phyloP scores from a whole-genome alignment of 345 rosid genomes.

The Camelina hispida region DNA sequence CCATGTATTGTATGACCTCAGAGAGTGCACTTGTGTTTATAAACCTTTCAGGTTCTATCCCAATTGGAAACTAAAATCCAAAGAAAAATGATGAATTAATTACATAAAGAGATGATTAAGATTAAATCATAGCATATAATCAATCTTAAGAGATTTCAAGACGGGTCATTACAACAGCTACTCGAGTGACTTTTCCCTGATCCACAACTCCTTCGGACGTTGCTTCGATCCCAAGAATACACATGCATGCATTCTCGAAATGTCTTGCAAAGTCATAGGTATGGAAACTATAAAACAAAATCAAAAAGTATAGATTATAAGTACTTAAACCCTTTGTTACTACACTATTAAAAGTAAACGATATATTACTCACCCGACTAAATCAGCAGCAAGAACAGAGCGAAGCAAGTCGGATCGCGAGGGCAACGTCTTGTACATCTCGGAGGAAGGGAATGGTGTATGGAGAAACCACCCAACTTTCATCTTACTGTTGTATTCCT shows the following conservation, averaged over 20 bases:
- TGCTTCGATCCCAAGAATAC: constrained; percentile 94
- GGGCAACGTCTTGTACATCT: constrained; percentile 93
- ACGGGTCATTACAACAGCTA: constrained; percentile 79
- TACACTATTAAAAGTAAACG: background rate
- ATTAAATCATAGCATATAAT: constrained; percentile 1
- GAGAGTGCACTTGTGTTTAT: constrained; percentile 66
- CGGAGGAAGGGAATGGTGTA: constrained; percentile 97
- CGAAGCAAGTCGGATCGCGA: constrained; percentile 88
- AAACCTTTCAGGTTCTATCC: constrained; percentile 91
- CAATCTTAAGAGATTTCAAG: constrained; percentile 28
- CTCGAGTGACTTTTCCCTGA: constrained; percentile 86
- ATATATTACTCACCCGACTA: constrained; percentile 84
- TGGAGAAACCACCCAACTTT: constrained; percentile 99
- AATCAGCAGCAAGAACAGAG: constrained; percentile 94
- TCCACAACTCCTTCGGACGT: constrained; percentile 97
- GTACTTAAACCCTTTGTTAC: background rate
- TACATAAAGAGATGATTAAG: background rate
- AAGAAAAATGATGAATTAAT: background rate
- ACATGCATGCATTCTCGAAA: constrained; percentile 94
- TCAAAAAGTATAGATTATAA: background rate
- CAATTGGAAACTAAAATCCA: constrained; percentile 85
- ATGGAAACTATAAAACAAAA: constrained; percentile 60
- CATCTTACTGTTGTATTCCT: constrained; percentile 73
- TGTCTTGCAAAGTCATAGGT: constrained; percentile 98
- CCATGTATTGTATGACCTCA: constrained; percentile 67